phyloP scores from a whole-genome alignment of 257 asterid genomes.

The Salvia splendens region DNA sequence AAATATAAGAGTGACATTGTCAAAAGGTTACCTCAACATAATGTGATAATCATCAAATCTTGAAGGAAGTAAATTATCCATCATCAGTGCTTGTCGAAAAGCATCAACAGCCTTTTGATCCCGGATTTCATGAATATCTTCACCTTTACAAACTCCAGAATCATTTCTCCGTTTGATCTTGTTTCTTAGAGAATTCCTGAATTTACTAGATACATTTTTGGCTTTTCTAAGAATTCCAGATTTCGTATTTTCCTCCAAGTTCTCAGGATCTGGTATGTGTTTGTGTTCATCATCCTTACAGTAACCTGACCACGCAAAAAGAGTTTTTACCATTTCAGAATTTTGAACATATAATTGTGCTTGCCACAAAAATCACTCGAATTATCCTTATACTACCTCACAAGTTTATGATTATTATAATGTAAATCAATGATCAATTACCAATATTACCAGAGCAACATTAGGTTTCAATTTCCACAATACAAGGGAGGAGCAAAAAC shows the following conservation, averaged over 20 bases:
- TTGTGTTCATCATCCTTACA: conserved; percentile 40
- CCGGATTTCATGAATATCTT: conserved; percentile 46
- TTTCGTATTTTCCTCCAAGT: conserved; percentile 43
- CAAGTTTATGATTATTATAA: not conserved
- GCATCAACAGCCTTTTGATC: conserved; percentile 52
- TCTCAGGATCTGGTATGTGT: conserved; percentile 38
- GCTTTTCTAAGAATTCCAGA: conserved; percentile 47
- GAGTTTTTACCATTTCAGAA: conserved; percentile 24
- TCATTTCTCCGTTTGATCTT: conserved; percentile 41
- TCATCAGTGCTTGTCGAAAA: conserved; percentile 56
- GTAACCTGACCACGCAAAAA: conserved; percentile 41
- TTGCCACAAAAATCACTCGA: not conserved
- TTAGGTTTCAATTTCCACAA: not conserved
- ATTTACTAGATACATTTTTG: conserved; percentile 36
- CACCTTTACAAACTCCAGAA: conserved; percentile 33
- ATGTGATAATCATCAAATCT: conserved; percentile 61
- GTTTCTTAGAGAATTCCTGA: conserved; percentile 42
- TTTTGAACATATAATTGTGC: conserved; percentile 7
- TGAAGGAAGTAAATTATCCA: conserved; percentile 60
- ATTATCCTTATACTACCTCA: not conserved
- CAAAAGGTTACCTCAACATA: conserved; percentile 55
- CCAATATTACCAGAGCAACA: not conserved
- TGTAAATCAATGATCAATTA: not conserved
- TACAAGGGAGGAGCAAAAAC: not conserved
- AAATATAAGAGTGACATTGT: conserved; percentile 3